Evolutionary conservation across 495 filamentous ascomycete genomes (phyloP).

Genomic region (Jackrogersella minutella): DNA sequence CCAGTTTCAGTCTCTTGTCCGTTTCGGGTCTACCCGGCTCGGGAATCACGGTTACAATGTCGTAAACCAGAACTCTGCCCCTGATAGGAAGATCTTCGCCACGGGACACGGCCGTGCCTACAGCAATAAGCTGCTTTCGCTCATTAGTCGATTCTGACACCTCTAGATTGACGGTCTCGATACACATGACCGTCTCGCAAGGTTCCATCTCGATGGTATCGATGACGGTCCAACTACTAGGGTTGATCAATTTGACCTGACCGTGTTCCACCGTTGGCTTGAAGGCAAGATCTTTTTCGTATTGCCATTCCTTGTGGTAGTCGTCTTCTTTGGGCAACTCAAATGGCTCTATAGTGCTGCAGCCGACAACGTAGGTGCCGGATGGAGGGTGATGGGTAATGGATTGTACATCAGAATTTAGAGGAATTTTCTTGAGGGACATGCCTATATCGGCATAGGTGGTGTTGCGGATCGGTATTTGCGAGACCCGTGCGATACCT

Average conservation of each 20-base stretch:
- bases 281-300: conserved; percentile 69
- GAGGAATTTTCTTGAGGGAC: conserved; percentile 69
- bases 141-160: conserved; percentile 89
- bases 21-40: conserved; percentile 87
- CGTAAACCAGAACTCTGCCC: conserved; percentile 90
- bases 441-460: conserved; percentile 75
- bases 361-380: conserved; percentile 78
- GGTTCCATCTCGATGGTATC: conserved; percentile 75
- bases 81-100: conserved; percentile 88
- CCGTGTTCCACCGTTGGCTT: conserved; percentile 73
- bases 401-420: conserved; percentile 75
- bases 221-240: conserved; percentile 77
- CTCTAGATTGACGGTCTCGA: conserved; percentile 86
- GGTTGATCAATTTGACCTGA: conserved; percentile 75
- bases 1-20: conserved; percentile 80
- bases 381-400: conserved; percentile 78
- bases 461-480: conserved; percentile 66
- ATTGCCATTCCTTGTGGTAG: conserved; percentile 78
- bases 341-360: conserved; percentile 71
- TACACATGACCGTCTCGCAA: conserved; percentile 77
- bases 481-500: conserved; percentile 70
- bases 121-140: conserved; percentile 77
- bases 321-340: conserved; percentile 86
- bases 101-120: conserved; percentile 82
- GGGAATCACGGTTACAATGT: conserved; percentile 88